Evolutionary conservation across 2,329 filamentous ascomycete genomes (phyloP), one percentile per base, ranked within the genome.

Genomic region (Phialophora expanda): DNA sequence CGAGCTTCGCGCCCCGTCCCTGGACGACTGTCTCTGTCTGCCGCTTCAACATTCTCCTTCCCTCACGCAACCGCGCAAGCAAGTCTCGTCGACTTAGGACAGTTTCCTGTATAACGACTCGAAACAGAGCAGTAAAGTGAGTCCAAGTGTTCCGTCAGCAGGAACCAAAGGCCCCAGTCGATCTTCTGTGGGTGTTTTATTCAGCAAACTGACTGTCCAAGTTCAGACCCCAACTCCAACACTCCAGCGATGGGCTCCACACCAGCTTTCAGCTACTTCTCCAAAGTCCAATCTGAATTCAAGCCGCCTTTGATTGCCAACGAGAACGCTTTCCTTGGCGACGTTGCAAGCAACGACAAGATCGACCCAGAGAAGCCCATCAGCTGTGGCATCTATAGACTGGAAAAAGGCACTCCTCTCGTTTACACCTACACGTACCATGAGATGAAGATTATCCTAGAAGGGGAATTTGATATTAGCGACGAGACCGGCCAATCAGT

Each of bases 401-500:
- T 90, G 11, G 87, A 89, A 72, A 88, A 89, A 70, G 88, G 88
- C 71, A 86, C 86, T 3, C 86, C 87, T 1, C 82, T 91, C 20
- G 86, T 87, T 8, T 90, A 90, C 79, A 86, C 83, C 34, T 90
- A 90, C 77, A 86, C 82, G 48, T 90, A 90, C 77, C 85, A 90
- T 73, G 89, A 90, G 80, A 89, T 89, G 85, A 90, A 90, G 80
- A 89, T 90, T 74, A 88, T 91, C 69, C 77, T 90, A 9, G 88
- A 90, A 72, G 89, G 88, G 14, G 82, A 85, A 70, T 89, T 87
- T 73, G 84, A 86, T 67, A 89, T 90, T 72, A 81, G 80, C 32
- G 88, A 90, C 70, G 84, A 85, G 75, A 85, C 85, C 1, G 88
- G 87, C 44, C 81, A 85, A 71, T 64, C 66, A 30, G 70, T 72